Percentiles rank a stretch among this genome's conserved stretches.
These are phyloP conservation scores for Solanum virginianum DNA, from an alignment of 257 asterid genomes.

Conservation along the genomic window DNA sequence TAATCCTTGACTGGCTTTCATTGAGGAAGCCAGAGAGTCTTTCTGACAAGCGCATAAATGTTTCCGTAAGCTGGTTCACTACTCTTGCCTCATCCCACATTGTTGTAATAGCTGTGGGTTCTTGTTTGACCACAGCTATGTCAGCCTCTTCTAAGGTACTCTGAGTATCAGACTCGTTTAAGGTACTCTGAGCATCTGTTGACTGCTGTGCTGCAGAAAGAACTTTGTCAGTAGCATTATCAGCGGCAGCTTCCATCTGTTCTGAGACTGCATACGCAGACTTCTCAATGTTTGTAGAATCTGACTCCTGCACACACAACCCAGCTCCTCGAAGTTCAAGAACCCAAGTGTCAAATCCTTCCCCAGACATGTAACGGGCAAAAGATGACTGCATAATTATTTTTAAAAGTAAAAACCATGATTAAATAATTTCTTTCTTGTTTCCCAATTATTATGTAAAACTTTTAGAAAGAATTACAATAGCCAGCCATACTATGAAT, in stretches of 20 bases:
- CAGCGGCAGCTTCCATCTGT: constrained; percentile 50
- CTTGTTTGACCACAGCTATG: constrained; percentile 26
- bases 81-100: constrained; percentile 69
- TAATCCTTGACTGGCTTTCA: constrained; percentile 62
- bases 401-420: constrained; percentile 1
- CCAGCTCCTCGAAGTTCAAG: constrained; percentile 98
- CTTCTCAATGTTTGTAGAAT: constrained; percentile 46
- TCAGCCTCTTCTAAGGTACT: constrained; percentile 26
- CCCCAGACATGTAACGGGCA: constrained; percentile 95
- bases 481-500: not conserved
- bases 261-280: constrained; percentile 44
- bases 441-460: not conserved
- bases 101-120: constrained; percentile 27
- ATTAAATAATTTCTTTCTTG: not conserved
- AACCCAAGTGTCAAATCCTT: constrained; percentile 98
- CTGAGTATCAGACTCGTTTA: constrained; percentile 24
- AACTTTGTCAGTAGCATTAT: constrained; percentile 30
- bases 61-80: constrained; percentile 60
- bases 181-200: constrained; percentile 9
- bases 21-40: constrained; percentile 87
- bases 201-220: constrained; percentile 29
- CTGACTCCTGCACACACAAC: constrained; percentile 53
- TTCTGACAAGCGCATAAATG: constrained; percentile 67
- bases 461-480: not conserved
- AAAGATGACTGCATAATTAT: constrained; percentile 67